Evolutionary conservation across 1,284 basidiomycete genomes (phyloP), one percentile per base, ranked within the genome.

Genomic region (Termitomyces sp.): DNA sequence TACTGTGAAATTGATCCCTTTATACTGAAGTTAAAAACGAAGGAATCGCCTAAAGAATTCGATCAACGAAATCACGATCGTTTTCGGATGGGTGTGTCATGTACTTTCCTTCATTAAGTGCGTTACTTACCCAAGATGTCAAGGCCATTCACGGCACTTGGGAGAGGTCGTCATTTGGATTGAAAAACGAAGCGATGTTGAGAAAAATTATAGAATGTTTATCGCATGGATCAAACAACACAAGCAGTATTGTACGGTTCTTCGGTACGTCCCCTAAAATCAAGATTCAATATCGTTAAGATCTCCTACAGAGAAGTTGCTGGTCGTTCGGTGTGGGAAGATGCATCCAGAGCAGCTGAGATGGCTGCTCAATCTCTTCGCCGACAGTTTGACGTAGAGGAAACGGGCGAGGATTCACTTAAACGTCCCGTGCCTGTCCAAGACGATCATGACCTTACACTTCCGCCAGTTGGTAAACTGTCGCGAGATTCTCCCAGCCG

Each of bases 11-110:
- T 15, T 7, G 45, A 54, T 28, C 33, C 31, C 38, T 15, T 41
- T 31, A 31, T 51, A n/a, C 4, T 59, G 9, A 48, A 45, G 26
- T 21, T 59, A 4, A 21, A 2, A 21, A 55, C 58, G 19, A 30
- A 36, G 15, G 6, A 1, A n/a, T 13, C 33, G 19, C 2, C 34
- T 7, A 36, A 5, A 34, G 5, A 12, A 2, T 8, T 19, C 9
- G 33, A 50, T 10, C 8, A 4, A 24, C 48, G 54, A 24, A 54
- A 59, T 17, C 50, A 7, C 10, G 34, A 40, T 6, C 47, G 34
- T 17, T 62, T 60, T 31, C 47, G 51, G 39, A 57, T 62, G 54
- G 60, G 62, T 51, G 52, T 34, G 58, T 60, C 1, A 34, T 44
- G 38, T 21, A n/a, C 39, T 38, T 13, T 39, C 21, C 38, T 3